Conservation (phyloP, 2,329 filamentous ascomycete species). For the Hymenoscyphus repandus region DNA sequence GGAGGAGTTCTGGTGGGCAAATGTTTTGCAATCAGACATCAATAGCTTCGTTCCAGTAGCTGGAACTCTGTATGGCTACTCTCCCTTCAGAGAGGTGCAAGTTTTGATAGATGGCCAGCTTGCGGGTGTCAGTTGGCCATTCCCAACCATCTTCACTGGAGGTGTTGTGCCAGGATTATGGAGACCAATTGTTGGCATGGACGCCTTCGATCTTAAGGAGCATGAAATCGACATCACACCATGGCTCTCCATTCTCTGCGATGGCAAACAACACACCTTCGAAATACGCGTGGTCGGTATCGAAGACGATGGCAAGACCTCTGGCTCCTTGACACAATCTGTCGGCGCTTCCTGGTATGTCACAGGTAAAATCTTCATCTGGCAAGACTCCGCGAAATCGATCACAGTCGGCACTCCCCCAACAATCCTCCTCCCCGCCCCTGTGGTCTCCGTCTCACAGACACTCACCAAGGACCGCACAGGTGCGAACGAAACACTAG, state of each 20-base stretch:
- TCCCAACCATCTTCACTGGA: slow-evolving; percentile 77
- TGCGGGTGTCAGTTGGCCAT: slow-evolving; percentile 75
- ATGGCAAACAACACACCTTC: slow-evolving; percentile 61
- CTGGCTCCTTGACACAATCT: slow-evolving; percentile 44
- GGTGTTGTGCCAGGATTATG: slow-evolving; percentile 73
- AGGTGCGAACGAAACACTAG: slow-evolving; percentile 53
- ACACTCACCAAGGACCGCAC: slow-evolving; percentile 40
- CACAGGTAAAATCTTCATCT: slow-evolving; percentile 76
- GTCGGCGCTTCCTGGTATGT: slow-evolving; percentile 69
- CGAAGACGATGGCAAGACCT: slow-evolving; percentile 45
- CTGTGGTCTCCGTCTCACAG: slow-evolving; percentile 47
- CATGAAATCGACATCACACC: slow-evolving; percentile 79
- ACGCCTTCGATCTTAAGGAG: slow-evolving; percentile 74
- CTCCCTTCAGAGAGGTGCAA: slow-evolving; percentile 74
- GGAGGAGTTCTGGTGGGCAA: slow-evolving; percentile 86
- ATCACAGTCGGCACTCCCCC: slow-evolving; percentile 46
- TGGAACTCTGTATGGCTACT: slow-evolving; percentile 58
- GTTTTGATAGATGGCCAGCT: slow-evolving; percentile 67
- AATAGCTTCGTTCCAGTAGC: slow-evolving; percentile 52
- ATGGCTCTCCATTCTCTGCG: slow-evolving; percentile 64
- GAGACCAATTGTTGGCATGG: slow-evolving; percentile 71
- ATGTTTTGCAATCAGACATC: slow-evolving; percentile 60
- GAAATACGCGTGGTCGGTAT: slow-evolving; percentile 63
- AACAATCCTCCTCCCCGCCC: slow-evolving; percentile 30
- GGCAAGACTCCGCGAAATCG: slow-evolving; percentile 50